Evolutionary conservation across 116 monocot genomes (phyloP).

Genomic region (Iris pallida): DNA sequence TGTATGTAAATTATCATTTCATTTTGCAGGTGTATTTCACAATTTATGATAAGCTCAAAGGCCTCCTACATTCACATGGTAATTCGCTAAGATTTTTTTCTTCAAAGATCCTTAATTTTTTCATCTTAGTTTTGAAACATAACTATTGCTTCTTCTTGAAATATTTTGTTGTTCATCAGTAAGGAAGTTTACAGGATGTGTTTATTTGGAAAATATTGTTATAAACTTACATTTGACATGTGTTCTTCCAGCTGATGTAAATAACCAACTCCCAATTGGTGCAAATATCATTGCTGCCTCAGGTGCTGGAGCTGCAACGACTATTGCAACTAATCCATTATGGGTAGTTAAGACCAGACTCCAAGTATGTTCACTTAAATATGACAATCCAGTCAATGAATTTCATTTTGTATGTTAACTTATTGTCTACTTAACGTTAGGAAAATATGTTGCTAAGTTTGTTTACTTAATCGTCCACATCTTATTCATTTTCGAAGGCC

Average conservation of each 20-base stretch:
- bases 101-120: neutral
- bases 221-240: neutral
- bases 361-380: conserved; percentile 39
- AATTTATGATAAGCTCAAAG: conserved; percentile 61
- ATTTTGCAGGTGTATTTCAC: conserved; percentile 75
- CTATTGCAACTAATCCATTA: conserved; percentile 82
- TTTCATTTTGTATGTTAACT: too few species aligned
- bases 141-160: neutral
- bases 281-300: conserved; percentile 83
- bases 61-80: conserved; percentile 49
- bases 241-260: conserved; percentile 39
- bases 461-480: too few species aligned
- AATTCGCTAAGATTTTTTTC: neutral
- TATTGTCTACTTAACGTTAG: too few species aligned
- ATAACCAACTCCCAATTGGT: conserved; percentile 60
- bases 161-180: neutral
- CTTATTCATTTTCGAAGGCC: too few species aligned
- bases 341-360: conserved; percentile 98
- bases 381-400: too few species aligned
- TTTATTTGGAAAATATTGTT: neutral
- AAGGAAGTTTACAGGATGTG: neutral
- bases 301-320: conserved; percentile 89
- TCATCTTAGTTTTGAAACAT: neutral
- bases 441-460: too few species aligned
- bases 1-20: neutral